These are phyloP conservation scores for Arctium minus DNA, from an alignment of 129 eudicot genomes.

Conservation along the genomic window DNA sequence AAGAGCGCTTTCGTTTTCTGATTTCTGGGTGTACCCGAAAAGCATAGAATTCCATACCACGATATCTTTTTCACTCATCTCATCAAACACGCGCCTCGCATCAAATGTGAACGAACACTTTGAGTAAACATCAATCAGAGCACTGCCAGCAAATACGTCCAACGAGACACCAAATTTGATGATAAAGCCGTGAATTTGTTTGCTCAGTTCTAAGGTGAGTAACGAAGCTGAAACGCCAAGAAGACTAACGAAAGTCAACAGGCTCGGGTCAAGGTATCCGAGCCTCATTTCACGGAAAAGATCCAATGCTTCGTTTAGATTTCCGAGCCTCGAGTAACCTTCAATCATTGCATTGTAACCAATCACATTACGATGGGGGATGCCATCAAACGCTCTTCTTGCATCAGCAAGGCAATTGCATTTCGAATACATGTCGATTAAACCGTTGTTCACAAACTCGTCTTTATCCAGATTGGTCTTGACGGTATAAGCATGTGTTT, in stretches of 20 bases:
- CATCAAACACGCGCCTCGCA: conserved; percentile 58
- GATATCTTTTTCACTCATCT: conserved; percentile 49
- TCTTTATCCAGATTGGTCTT: conserved; percentile 51
- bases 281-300: conserved; percentile 63
- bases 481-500: conserved; percentile 50
- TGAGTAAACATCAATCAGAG: conserved; percentile 64
- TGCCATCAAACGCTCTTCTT: conserved; percentile 37
- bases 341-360: conserved; percentile 76
- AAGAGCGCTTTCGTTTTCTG: conserved; percentile 52
- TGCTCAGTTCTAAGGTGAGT: conserved; percentile 38
- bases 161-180: conserved; percentile 38
- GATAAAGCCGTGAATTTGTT: conserved; percentile 55
- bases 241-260: conserved; percentile 66
- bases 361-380: conserved; percentile 28
- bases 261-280: conserved; percentile 38
- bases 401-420: conserved; percentile 53
- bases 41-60: conserved; percentile 76
- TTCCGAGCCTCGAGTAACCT: conserved; percentile 54
- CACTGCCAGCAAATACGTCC: conserved; percentile 47
- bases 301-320: conserved; percentile 48
- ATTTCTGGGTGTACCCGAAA: conserved; percentile 52
- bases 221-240: conserved; percentile 58
- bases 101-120: conserved; percentile 40
- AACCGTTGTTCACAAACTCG: conserved; percentile 53
- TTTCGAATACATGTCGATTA: conserved; percentile 73